phyloP scores from a whole-genome alignment of 306 rosid genomes.

The Benincasa hispida region DNA sequence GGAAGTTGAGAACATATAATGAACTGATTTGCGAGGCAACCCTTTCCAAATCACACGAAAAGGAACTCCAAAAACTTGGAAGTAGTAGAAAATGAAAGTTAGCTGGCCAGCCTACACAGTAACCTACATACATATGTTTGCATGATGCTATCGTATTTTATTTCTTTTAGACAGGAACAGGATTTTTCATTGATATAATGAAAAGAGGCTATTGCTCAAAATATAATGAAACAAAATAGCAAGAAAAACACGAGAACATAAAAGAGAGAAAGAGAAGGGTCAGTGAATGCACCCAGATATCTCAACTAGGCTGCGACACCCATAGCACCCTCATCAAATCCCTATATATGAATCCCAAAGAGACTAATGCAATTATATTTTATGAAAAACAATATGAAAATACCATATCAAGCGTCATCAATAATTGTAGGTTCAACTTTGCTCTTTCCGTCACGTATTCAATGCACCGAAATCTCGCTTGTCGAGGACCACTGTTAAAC shows the following conservation, averaged over 20 bases:
- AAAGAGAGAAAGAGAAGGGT: too few relatives aligned
- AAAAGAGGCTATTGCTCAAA: too few relatives aligned
- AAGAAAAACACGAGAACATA: too few relatives aligned
- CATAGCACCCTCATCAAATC: too few relatives aligned
- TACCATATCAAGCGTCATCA: conserved; percentile 84
- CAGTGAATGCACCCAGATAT: too few relatives aligned
- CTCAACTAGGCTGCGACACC: too few relatives aligned
- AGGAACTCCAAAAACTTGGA: background rate
- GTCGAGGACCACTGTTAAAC: conserved; percentile 80
- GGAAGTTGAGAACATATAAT: background rate
- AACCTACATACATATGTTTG: background rate
- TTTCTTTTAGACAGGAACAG: too few relatives aligned
- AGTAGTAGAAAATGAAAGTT: background rate
- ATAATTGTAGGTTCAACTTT: conserved; percentile 70
- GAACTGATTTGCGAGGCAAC: background rate
- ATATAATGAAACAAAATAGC: too few relatives aligned
- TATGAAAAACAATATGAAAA: conserved; percentile 9
- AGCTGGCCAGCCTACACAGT: background rate
- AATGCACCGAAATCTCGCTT: conserved; percentile 66
- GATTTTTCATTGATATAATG: too few relatives aligned
- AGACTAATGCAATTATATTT: too few relatives aligned
- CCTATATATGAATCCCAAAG: too few relatives aligned
- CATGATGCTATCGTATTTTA: background rate
- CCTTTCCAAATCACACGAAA: background rate
- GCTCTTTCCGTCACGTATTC: conserved; percentile 49